phyloP scores from a whole-genome alignment of 2,329 filamentous ascomycete genomes.

The Aspergillus niger region DNA sequence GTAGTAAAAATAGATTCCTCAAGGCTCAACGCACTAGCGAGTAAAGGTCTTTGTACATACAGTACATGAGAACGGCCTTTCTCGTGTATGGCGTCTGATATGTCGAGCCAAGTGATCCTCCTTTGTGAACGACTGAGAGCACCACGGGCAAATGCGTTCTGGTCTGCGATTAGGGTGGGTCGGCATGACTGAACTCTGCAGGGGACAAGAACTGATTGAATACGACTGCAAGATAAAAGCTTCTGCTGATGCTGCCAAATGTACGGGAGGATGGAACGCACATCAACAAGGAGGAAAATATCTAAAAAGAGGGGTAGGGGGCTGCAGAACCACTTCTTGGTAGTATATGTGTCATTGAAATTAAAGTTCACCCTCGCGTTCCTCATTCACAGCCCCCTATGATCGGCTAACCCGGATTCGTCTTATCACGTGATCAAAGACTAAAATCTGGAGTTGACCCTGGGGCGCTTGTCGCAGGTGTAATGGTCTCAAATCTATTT shows the following conservation, averaged over 20 bases:
- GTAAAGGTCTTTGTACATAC: conserved; percentile 28
- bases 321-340: too few relatives aligned
- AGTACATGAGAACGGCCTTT: conserved; percentile 34
- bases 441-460: too few relatives aligned
- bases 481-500: background rate
- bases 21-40: conserved; percentile 23
- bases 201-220: background rate
- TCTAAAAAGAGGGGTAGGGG: too few relatives aligned
- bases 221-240: background rate
- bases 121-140: conserved; percentile 30
- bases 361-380: background rate
- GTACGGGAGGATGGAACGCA: background rate
- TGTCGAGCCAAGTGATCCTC: conserved; percentile 37
- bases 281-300: too few relatives aligned
- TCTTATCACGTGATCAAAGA: too few relatives aligned
- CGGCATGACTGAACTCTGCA: background rate
- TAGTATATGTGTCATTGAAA: background rate
- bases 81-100: conserved; percentile 34
- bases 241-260: background rate
- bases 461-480: background rate
- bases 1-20: background rate
- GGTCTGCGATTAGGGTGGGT: background rate
- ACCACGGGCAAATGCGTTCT: conserved; percentile 25
- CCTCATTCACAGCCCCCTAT: background rate
- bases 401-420: background rate